A percentile compares a stretch with the other conserved stretches of the same genome.
Evolutionary conservation across 208 protist species (phyloP).

Genomic region (Trichomonas tenax): DNA sequence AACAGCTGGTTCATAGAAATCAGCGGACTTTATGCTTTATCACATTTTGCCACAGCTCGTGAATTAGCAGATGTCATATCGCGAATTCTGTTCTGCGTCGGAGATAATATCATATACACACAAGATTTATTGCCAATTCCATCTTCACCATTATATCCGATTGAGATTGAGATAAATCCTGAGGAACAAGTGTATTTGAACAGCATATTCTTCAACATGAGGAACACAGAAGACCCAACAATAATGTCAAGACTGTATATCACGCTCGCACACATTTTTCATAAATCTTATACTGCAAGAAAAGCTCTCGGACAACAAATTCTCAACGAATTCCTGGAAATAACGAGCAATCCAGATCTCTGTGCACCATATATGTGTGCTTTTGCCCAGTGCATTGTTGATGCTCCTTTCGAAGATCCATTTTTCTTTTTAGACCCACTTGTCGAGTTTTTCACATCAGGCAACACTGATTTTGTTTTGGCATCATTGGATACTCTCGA

Average conservation of each 20-base stretch:
- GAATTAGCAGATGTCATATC: neutral
- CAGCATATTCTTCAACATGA: neutral
- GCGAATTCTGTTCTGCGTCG: neutral
- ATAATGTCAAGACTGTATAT: neutral
- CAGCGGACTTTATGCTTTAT: neutral
- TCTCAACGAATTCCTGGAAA: neutral
- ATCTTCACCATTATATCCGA: neutral
- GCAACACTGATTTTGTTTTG: neutral
- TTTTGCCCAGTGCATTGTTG: neutral
- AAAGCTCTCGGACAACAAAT: neutral
- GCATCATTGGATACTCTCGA: neutral
- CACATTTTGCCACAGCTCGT: neutral
- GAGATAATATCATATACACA: neutral
- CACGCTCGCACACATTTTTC: neutral
- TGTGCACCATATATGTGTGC: neutral
- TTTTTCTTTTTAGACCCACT: neutral
- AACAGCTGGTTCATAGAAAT: neutral
- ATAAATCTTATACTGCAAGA: neutral
- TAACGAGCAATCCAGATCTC: neutral
- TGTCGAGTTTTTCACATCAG: neutral
- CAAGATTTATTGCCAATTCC: neutral
- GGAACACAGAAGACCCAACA: neutral
- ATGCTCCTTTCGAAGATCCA: neutral
- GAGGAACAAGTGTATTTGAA: neutral
- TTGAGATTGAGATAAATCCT: neutral